Evolutionary conservation across 495 filamentous ascomycete species (phyloP).

Genomic region (Clohesyomyces aquaticus): DNA sequence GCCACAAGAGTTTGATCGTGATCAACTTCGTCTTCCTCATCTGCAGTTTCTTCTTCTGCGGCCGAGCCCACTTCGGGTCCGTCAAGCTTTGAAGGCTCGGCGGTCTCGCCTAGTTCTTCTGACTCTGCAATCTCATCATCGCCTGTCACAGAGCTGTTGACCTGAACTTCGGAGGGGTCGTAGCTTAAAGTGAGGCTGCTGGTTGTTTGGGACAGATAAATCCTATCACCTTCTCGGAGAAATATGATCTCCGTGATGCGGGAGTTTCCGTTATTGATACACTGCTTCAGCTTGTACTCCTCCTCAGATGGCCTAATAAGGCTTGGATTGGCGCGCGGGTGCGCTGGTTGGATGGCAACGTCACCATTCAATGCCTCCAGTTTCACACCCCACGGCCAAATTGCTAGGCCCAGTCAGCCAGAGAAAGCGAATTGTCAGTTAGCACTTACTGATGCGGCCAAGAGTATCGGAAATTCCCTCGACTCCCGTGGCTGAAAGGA

Average conservation of each 20-base stretch:
- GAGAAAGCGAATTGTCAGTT: not conserved
- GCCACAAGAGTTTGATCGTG: constrained; percentile 7
- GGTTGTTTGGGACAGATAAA: constrained; percentile 2
- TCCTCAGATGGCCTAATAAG: constrained; percentile 7
- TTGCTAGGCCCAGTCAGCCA: constrained; percentile 15
- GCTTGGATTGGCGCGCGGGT: not conserved
- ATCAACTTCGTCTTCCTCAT: constrained; percentile 16
- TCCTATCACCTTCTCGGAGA: constrained; percentile 28
- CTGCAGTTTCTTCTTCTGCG: constrained; percentile 6
- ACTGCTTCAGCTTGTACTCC: constrained; percentile 17
- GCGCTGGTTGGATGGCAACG: constrained; percentile 7
- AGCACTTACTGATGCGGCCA: constrained; percentile 24
- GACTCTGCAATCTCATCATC: constrained; percentile 20
- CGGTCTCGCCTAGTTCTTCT: not conserved
- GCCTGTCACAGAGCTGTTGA: constrained; percentile 24
- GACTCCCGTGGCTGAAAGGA: not conserved
- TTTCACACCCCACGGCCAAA: constrained; percentile 25
- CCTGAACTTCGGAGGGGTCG: constrained; percentile 27
- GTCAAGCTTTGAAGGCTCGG: not conserved
- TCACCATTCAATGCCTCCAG: constrained; percentile 17
- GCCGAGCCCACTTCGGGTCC: not conserved
- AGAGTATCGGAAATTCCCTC: not conserved
- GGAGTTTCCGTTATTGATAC: not conserved
- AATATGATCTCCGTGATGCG: constrained; percentile 23
- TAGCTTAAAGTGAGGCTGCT: constrained; percentile 5